phyloP scores from a whole-genome alignment of 2,329 filamentous ascomycete species.

The Aspergillus fumigatus region DNA sequence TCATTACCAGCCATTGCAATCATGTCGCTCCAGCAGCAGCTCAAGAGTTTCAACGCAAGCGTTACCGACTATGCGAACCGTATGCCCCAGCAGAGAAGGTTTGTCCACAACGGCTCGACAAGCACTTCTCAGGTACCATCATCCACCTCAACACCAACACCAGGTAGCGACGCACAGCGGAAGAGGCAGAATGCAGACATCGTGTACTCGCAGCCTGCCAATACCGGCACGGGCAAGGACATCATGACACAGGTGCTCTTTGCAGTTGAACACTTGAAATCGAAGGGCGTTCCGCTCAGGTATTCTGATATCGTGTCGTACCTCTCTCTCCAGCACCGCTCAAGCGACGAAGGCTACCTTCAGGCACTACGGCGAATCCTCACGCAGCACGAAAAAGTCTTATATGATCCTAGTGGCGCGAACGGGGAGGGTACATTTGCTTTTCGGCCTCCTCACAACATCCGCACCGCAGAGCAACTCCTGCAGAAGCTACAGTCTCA shows the following conservation, averaged over 20 bases:
- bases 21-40: conserved; percentile 65
- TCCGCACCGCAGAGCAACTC: conserved; percentile 71
- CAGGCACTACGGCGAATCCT: conserved; percentile 64
- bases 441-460: conserved; percentile 79
- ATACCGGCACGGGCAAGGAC: conserved; percentile 71
- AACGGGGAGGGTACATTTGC: conserved; percentile 71
- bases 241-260: conserved; percentile 85
- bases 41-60: conserved; percentile 58
- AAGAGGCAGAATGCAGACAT: conserved; percentile 55
- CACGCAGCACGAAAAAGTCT: conserved; percentile 60
- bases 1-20: conserved; percentile 16
- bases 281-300: conserved; percentile 62
- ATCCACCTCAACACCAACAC: conserved; percentile 29
- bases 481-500: conserved; percentile 77
- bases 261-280: conserved; percentile 75
- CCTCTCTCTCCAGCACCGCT: conserved; percentile 63
- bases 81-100: conserved; percentile 50
- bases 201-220: conserved; percentile 71
- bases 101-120: conserved; percentile 54
- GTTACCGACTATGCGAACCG: conserved; percentile 62
- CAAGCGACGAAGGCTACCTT: conserved; percentile 55
- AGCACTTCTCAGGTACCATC: conserved; percentile 51
- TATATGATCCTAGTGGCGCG: conserved; percentile 54
- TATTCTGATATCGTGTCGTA: conserved; percentile 77
- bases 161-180: conserved; percentile 44